phyloP scores from a whole-genome alignment of 371 early-diverging fungal genomes.

The Mortierella sp. region DNA sequence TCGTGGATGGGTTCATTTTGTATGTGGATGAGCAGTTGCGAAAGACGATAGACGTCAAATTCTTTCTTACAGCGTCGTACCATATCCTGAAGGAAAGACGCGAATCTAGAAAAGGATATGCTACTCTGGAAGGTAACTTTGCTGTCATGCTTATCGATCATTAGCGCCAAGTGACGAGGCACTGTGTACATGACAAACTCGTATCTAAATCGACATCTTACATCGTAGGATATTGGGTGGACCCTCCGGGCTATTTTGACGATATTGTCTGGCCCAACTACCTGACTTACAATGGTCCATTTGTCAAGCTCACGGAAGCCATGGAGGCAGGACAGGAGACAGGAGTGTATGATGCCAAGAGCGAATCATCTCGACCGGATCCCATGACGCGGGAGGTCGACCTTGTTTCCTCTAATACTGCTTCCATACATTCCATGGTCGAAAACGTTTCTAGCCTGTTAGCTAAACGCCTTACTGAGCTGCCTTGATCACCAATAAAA shows the following conservation, averaged over 20 bases:
- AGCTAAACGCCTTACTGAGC: conserved; percentile 22
- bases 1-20: conserved; percentile 90
- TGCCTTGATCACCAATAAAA: background rate
- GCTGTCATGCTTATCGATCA: too few species aligned
- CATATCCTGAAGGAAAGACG: conserved; percentile 75
- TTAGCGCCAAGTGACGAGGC: too few species aligned
- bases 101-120: conserved; percentile 77
- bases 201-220: background rate
- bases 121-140: conserved; percentile 78
- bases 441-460: conserved; percentile 17
- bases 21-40: conserved; percentile 63
- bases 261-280: conserved; percentile 88
- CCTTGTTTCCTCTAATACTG: conserved; percentile 26
- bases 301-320: conserved; percentile 36
- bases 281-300: conserved; percentile 62
- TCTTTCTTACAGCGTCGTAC: conserved; percentile 74
- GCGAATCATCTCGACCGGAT: background rate
- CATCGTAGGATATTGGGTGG: conserved; percentile 75
- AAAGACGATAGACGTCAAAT: conserved; percentile 67
- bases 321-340: conserved; percentile 11
- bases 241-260: conserved; percentile 91
- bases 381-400: conserved; percentile 37
- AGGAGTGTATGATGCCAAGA: conserved; percentile 13
- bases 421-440: conserved; percentile 40
- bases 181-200: background rate